Base-by-base conservation (phyloP, 2,329 filamentous ascomycete genomes). In the Fusarium buharicum region DNA sequence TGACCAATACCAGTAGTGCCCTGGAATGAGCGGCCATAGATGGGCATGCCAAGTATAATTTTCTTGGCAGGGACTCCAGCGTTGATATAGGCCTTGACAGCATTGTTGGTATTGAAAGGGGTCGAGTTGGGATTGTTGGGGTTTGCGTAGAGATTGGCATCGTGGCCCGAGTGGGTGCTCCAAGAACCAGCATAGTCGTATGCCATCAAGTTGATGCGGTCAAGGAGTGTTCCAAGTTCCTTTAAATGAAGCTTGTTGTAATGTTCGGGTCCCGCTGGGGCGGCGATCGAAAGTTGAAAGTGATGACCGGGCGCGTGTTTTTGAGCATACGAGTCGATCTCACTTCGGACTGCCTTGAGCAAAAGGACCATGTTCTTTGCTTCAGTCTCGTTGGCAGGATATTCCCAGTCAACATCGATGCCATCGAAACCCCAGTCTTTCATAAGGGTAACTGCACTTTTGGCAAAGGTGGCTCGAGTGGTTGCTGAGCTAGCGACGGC, bases 161-260 rank as follows among this genome's bases (percentile, higher is more conserved):
- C 82, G 74, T 95, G 90, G 1, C 86, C 89, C 0, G 88, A 78
- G 2, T 73, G 73, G 2, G 76, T 73, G 62, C 86, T 84, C 88
- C 89, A 95, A 9, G 83, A 84, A 4, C 90, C 90, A 2, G 89
- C 82, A 70, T 81, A 92, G 76, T 93, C 90, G 70, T 92, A 93
- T 1, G 87, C 85, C 88, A 92, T 92, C 7, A 90, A 75, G 71
- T 87, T 83, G 73, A 85, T 79, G 56, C 79, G 80, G 70, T 87
- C 85, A 12, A 87, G 71, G 5, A 80, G 73, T 4, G 72, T 38
- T 16, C 80, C 78, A 69, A 86, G 81, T 7, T 75, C 72, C 11
- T 62, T 60, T 17, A 87, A 75, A 43, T 81, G 75, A 40, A 86
- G 70, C 44, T 76, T 76, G 5, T 75, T 72, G 70, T 83, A 85